Conservation (phyloP, 495 filamentous ascomycete species). For the Articulospora tetracladia region DNA sequence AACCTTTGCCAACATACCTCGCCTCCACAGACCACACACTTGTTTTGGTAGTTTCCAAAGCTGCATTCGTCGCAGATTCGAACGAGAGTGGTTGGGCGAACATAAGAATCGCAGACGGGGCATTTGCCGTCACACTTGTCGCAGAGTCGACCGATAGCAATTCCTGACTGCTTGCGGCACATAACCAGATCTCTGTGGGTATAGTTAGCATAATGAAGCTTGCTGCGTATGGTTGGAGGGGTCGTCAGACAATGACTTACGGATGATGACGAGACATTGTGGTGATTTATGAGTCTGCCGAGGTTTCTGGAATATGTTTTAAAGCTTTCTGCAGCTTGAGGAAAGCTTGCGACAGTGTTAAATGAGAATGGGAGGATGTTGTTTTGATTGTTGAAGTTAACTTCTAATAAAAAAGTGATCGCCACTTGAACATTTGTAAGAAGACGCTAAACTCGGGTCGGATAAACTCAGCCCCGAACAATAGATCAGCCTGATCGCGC, state of each 20-base stretch:
- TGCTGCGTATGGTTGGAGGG: slow-evolving; percentile 23
- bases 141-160: slow-evolving; percentile 97
- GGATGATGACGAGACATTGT: slow-evolving; percentile 76
- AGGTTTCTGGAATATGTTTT: neutral
- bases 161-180: slow-evolving; percentile 98
- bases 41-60: slow-evolving; percentile 99
- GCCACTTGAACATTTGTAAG: neutral
- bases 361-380: neutral
- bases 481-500: neutral
- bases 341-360: neutral
- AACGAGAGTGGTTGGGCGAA: slow-evolving; percentile 93
- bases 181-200: slow-evolving; percentile 86
- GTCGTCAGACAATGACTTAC: slow-evolving; percentile 41
- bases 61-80: slow-evolving; percentile 99
- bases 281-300: slow-evolving; percentile 2
- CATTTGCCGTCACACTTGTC: slow-evolving; percentile 99
- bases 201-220: slow-evolving; percentile 25
- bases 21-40: slow-evolving; percentile 97
- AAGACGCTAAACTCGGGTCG: neutral
- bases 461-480: neutral
- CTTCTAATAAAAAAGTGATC: neutral
- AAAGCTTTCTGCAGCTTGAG: neutral
- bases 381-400: neutral
- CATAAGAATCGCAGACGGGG: slow-evolving; percentile 97
- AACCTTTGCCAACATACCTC: slow-evolving; percentile 44